Evolutionary conservation across 2,329 filamentous ascomycete genomes (phyloP), one percentile per base, ranked within the genome.

Genomic region (Neopestalotiopsis rosae): DNA sequence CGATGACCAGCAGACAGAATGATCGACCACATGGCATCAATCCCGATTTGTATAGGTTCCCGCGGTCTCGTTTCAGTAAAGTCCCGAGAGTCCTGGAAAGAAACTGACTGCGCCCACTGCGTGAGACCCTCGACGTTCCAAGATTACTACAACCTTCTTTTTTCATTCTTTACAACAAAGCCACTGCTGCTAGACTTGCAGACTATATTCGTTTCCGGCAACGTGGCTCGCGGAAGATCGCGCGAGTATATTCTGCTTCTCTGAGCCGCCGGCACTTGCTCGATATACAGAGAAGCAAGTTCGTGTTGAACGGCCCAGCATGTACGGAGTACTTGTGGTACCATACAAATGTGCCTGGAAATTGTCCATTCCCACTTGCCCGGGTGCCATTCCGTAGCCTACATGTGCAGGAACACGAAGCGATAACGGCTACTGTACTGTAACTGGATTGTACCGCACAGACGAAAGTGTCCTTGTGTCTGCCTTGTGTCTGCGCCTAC

Each of bases 41-140:
- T 62, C 32, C 59, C 59, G 32, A 30, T 59, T 59, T 17, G n/a
- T 30, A 34, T 13, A 62, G 59, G 30, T 30, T 28, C 59, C 59
- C 30, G 28, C 59, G 17, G n/a, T 62, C 59, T 62, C 59, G 59
- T 62, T 62, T 62, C 59, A 62, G 59, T 40, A 62, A 62, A 62
- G 59, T 38, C 20, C 59, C 59, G 59, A 34, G 30, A 40, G 10
- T 62, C 34, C 32, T 62, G 34, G 30, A 42, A 40, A 40, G 59
- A 40, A 62, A 34, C 28, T 38, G 45, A 52, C 45, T 52, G 45
- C 45, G 45, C 45, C 45, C 45, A 52, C 45, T 24, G 45, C 32
- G 30, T 62, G 59, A n/a, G 30, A 62, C 59, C 59, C n/a, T 40
- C 30, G 59, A 20, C 20, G 59, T 62, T 40, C 59, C 59, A 62